Base-by-base conservation (phyloP, 768 basidiomycete genomes). In the Lanmaoa pseudosensibilis region DNA sequence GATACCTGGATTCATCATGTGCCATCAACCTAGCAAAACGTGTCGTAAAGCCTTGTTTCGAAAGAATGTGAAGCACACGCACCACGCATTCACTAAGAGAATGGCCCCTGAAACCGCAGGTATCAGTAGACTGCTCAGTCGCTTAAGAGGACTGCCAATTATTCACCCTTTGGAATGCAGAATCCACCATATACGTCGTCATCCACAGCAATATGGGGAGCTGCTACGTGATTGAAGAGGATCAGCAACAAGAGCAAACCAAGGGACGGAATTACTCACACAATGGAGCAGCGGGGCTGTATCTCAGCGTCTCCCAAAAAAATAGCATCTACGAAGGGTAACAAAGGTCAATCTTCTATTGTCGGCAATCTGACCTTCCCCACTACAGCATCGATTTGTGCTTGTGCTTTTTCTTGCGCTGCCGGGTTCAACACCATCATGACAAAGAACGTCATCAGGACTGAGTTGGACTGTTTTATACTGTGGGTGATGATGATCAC, bases 171-270 rank as follows among this genome's bases (percentile, higher is more conserved):
- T 10, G 84, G 83, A 46, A 86, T 85, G 11, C 77, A 65, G 55
- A 79, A 79, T 16, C 76, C 74, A 33, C 67, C 58, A 56, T 79
- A 80, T 18, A 71, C 56, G 43, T 78, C 79, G 32, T 78, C n/a
- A n/a, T n/a, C n/a, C n/a, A n/a, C n/a, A n/a, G n/a, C n/a, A 9
- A 55, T 41, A 54, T 70, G 74, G 0, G 72, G 66, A 18, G 72
- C 23, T 1, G 61, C 71, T 64, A 15, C 1, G 9, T 23, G 21
- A n/a, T 45, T 19, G 1, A 4, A 27, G 5, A n/a, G 8, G 8
- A 30, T 58, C 13, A 44, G n/a, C 18, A 15, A 21, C 11, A 11
- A 1, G 3, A 21, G 6, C n/a, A 1, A 21, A 27, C n/a, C 13
- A 13, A 18, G 3, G 8, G 4, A 25, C 1, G 8, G 21, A 10